phyloP scores from a whole-genome alignment of 805 yeast genomes.

The Torulaspora maleeae region DNA sequence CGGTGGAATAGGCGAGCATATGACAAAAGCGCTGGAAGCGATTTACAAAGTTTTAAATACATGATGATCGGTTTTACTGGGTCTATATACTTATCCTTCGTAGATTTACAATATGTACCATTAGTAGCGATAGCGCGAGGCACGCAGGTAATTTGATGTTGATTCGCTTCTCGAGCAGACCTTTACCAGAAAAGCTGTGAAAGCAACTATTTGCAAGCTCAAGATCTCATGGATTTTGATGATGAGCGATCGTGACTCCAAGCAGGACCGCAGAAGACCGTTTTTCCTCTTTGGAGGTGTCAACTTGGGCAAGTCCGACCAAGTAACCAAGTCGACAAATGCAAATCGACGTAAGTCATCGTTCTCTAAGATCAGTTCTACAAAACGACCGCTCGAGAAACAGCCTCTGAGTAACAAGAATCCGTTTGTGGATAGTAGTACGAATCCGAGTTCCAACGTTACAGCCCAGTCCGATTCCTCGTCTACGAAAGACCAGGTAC shows the following conservation, averaged over 20 bases:
- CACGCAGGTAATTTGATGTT: neutral
- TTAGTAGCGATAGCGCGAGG: neutral
- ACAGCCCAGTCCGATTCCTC: neutral
- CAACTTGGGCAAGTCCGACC: slow-evolving; percentile 14
- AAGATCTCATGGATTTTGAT: slow-evolving; percentile 7
- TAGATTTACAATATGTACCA: neutral
- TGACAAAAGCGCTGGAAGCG: slow-evolving; percentile 26
- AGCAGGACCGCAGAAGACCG: slow-evolving; percentile 18
- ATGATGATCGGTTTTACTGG: neutral
- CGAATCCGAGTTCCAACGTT: neutral
- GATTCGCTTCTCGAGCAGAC: no score
- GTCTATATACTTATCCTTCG: neutral
- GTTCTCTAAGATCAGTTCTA: neutral
- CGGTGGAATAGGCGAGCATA: slow-evolving; percentile 35
- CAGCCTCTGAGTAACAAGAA: slow-evolving; percentile 9
- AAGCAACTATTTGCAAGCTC: neutral
- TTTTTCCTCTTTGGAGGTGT: slow-evolving; percentile 21
- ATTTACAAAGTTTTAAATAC: slow-evolving; percentile 11
- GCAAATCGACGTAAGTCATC: neutral
- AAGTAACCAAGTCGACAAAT: slow-evolving; percentile 4
- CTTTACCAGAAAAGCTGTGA: no score
- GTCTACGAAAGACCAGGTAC: neutral
- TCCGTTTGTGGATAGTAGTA: slow-evolving; percentile 7
- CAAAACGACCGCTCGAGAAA: slow-evolving; percentile 9
- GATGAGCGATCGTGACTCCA: slow-evolving; percentile 16